A percentile compares a stretch with the other conserved stretches of the same genome.
Evolutionary conservation across 1,284 basidiomycete genomes (phyloP).

Genomic region (Entoloma clypeatum): DNA sequence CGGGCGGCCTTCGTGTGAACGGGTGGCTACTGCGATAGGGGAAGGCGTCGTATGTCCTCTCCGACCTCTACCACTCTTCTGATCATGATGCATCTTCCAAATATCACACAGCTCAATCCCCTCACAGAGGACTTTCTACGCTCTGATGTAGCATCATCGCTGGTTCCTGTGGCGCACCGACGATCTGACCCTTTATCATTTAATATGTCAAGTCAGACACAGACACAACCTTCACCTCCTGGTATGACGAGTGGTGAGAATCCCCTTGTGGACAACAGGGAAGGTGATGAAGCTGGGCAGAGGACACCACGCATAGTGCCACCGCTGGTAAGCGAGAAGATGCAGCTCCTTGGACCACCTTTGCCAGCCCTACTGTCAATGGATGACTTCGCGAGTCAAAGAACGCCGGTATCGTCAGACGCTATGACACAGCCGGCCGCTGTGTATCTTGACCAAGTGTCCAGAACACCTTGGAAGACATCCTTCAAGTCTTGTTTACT

Average conservation of each 20-base stretch:
- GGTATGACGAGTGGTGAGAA: no score
- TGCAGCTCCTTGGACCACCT: conserved; percentile 21
- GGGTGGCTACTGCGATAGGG: conserved; percentile 59
- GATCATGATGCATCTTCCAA: conserved; percentile 6
- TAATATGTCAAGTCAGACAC: conserved; percentile 3
- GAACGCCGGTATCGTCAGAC: no score
- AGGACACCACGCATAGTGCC: background rate
- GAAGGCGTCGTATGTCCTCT: conserved; percentile 58
- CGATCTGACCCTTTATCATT: conserved; percentile 10
- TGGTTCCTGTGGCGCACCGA: conserved; percentile 20
- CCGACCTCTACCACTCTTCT: background rate
- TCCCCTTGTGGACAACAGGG: background rate
- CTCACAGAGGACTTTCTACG: conserved; percentile 20
- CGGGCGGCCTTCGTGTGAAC: conserved; percentile 67
- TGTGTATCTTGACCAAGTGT: conserved; percentile 3
- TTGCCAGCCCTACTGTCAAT: conserved; percentile 10
- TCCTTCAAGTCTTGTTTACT: conserved; percentile 40
- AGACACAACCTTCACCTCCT: no score
- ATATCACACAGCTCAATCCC: conserved; percentile 31
- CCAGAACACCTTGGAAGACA: conserved; percentile 24
- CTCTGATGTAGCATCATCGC: conserved; percentile 10
- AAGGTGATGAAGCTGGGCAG: background rate
- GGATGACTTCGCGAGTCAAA: no score
- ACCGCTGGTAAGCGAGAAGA: conserved; percentile 17
- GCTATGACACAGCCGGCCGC: no score